Conservation (phyloP, 352 stramenopile species). For the Elongisporangium senticosum region DNA sequence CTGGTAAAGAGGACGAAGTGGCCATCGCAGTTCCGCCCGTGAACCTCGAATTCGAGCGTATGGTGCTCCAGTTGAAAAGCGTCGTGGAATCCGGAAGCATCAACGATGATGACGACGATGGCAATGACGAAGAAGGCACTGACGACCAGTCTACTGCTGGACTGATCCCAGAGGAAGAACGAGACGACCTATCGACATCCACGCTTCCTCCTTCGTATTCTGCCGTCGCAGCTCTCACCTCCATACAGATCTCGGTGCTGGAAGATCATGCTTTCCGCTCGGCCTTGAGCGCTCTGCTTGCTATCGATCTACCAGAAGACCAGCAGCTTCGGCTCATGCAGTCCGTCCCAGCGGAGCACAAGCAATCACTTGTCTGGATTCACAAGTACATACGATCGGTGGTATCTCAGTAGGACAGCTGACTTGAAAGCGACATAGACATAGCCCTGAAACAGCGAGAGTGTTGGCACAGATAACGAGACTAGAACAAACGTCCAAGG, state of each 20-base stretch:
- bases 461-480: not conserved
- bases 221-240: not conserved
- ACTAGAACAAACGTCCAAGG: not conserved
- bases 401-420: not conserved
- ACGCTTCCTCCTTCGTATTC: slow-evolving; percentile 27
- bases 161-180: slow-evolving; percentile 2
- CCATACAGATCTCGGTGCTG: slow-evolving; percentile 19
- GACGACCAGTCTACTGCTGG: slow-evolving; percentile 3
- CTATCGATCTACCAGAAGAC: slow-evolving; percentile 14
- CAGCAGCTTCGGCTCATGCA: not conserved
- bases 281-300: slow-evolving; percentile 23
- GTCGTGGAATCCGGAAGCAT: slow-evolving; percentile 32
- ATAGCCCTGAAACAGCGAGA: no score
- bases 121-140: slow-evolving; percentile 9
- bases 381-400: slow-evolving; percentile 10
- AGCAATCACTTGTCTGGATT: slow-evolving; percentile 13
- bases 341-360: slow-evolving; percentile 3
- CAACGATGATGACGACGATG: slow-evolving; percentile 27
- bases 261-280: slow-evolving; percentile 35
- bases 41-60: slow-evolving; percentile 70
- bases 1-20: slow-evolving; percentile 10
- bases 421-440: no score
- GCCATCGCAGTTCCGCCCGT: slow-evolving; percentile 11
- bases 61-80: slow-evolving; percentile 70
- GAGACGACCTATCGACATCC: slow-evolving; percentile 5